Evolutionary conservation across 2,329 filamentous ascomycete genomes (phyloP), one percentile per base, ranked within the genome.

Genomic region (Fusarium dlaminii): DNA sequence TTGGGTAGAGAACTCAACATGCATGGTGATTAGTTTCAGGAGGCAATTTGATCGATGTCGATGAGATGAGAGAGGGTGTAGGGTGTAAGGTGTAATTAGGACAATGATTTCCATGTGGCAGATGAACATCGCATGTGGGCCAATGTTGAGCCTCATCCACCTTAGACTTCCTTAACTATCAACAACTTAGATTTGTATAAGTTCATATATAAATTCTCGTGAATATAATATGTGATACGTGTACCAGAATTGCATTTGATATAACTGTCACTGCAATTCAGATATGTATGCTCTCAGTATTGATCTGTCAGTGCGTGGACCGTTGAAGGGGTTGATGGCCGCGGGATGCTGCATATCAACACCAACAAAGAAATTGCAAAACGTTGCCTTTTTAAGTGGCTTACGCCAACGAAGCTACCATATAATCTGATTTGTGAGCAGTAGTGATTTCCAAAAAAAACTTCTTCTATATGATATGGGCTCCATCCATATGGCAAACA

Each of bases 131-230:
- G 32, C 37, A 17, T 54, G 54, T 52, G 64, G 61, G 37, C 17
- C 51, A 29, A 8, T n/a, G 43, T 61, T 72, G 70, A 73, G 70
- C 70, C 70, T 70, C 70, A 73, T 57, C 29, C 37, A 36, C 15
- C 20, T 24, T 24, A 3, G 24, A 55, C 34, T 40, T 40, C 15
- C 6, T 34, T 6, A 15, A 39, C n/a, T n/a, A 40, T 18, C 15
- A 43, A 24, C 36, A 45, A 18, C n/a, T 36, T 40, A 20, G n/a
- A 18, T 39, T n/a, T n/a, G 49, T 32, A 42, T 17, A 37, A 22
- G 39, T 42, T 29, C 24, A 55, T 29, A 6, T 10, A 17, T 22
- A 39, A 14, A 24, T 43, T 15, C 10, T 17, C 17, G 29, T 51
- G 56, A 34, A 14, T 24, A 15, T 22, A 6, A 27, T 11, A 12